Conservation (phyloP, 768 basidiomycete species). For the Agaricus subrufescens region DNA sequence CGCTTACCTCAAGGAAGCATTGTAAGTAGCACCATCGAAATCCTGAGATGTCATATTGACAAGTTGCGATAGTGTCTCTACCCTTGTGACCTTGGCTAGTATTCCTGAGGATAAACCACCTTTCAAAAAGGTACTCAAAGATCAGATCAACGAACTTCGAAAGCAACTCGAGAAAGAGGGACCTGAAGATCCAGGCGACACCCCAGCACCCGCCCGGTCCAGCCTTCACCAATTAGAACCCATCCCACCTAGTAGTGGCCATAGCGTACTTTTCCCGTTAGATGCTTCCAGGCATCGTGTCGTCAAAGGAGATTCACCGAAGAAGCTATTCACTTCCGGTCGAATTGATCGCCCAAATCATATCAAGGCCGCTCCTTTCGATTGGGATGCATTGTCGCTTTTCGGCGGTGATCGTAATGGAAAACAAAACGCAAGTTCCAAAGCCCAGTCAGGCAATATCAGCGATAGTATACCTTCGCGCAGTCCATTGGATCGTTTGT, state of each 20-base stretch:
- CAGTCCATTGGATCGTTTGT: neutral
- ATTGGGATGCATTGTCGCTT: neutral
- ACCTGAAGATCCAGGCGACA: neutral
- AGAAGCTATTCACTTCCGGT: neutral
- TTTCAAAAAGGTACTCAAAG: conserved; percentile 49
- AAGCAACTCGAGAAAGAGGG: conserved; percentile 57
- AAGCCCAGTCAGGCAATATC: neutral
- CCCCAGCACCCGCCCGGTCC: conserved; percentile 24
- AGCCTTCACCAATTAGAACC: neutral
- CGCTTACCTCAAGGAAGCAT: conserved; percentile 86
- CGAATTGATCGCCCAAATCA: neutral
- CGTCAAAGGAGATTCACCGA: neutral
- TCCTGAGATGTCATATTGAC: neutral
- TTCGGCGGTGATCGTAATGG: neutral
- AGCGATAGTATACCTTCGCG: neutral
- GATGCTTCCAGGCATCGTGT: conserved; percentile 7
- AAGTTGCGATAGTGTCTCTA: conserved; percentile 50
- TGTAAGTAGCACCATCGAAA: conserved; percentile 45
- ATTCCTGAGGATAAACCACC: conserved; percentile 43
- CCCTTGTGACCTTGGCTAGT: conserved; percentile 61
- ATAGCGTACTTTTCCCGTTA: conserved; percentile 16
- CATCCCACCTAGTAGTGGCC: neutral
- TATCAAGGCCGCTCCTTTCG: too few relatives aligned
- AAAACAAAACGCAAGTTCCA: neutral
- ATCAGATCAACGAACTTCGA: conserved; percentile 56